Base-by-base conservation (phyloP, 2,329 filamentous ascomycete species). In the Stachybotrys chlorohalonatus region DNA sequence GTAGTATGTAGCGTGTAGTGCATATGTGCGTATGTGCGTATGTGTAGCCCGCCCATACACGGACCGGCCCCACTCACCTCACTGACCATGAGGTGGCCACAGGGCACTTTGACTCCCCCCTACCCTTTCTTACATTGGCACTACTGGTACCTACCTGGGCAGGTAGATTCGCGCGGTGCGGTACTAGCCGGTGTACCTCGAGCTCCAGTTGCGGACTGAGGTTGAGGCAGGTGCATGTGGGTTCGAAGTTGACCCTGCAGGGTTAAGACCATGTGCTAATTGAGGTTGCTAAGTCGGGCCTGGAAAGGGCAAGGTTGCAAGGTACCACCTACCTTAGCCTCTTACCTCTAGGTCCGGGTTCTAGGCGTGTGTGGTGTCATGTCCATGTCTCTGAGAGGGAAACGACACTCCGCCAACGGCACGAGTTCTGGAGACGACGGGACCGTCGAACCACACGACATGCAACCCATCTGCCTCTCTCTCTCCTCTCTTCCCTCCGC, bases 391-490 rank as follows among this genome's bases (percentile, higher is more conserved):
- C 9, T 11, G 57, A 61, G 57, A 62, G 56, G 57, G 58, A 63
- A 63, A 56, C 60, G 59, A 59, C 59, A 55, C 59, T 61, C 58
- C 60, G 60, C 62, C 63, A 65, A 64, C 62, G 57, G 62, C 61
- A 63, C 48, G 54, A 58, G 57, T 57, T 58, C 58, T 58, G 57
- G 60, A 58, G 51, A 55, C 56, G 60, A 63, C 58, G 54, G 50
- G 31, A 58, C 56, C 58, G 58, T 56, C 57, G 54, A 65, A 64
- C 62, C 59, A 63, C 60, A 68, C 52, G 57, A 54, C 58, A 56
- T 52, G 51, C 51, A 47, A 52, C 51, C 51, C 53, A 57, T 58
- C 58, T 58, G 54, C 53, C 48, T 57, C 51, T 55, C 53, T 54
- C 36, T 31, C 48, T 55, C 47, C 51, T 58, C 48, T 31, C 45